Evolutionary conservation across 2,329 filamentous ascomycete species (phyloP).

Genomic region (Westerdykella sp.): DNA sequence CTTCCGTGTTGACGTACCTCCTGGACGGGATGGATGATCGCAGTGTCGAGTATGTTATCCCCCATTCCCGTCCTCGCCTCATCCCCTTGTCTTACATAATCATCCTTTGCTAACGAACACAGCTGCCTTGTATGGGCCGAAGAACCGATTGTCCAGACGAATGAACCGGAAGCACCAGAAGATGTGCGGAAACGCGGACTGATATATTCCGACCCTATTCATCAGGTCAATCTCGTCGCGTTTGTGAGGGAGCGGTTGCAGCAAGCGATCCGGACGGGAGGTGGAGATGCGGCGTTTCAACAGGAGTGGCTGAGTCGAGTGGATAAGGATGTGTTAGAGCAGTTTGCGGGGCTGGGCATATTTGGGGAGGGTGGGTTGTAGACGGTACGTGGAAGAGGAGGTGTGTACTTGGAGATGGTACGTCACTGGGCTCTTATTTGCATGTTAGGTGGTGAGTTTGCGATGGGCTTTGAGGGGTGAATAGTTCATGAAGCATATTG

Average conservation of each 20-base stretch:
- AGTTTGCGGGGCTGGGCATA: slow-evolving; percentile 47
- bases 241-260: slow-evolving; percentile 61
- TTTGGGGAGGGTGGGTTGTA: neutral
- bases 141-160: slow-evolving; percentile 22
- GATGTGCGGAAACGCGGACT: slow-evolving; percentile 46
- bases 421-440: too few species aligned
- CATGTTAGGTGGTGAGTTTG: too few species aligned
- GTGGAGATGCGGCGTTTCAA: slow-evolving; percentile 61
- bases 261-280: slow-evolving; percentile 52
- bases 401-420: neutral
- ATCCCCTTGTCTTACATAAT: neutral
- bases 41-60: slow-evolving; percentile 26
- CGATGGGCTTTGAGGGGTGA: too few species aligned
- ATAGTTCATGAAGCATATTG: too few species aligned
- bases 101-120: neutral
- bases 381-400: neutral
- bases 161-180: slow-evolving; percentile 27
- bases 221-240: slow-evolving; percentile 56
- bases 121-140: slow-evolving; percentile 40
- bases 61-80: neutral
- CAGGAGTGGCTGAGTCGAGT: slow-evolving; percentile 67
- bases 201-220: slow-evolving; percentile 58
- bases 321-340: slow-evolving; percentile 62
- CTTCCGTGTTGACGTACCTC: slow-evolving; percentile 60
- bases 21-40: slow-evolving; percentile 53